These are phyloP conservation scores for Zizania palustris DNA, from an alignment of 202 grass and related monocot genomes.

Conservation along the genomic window DNA sequence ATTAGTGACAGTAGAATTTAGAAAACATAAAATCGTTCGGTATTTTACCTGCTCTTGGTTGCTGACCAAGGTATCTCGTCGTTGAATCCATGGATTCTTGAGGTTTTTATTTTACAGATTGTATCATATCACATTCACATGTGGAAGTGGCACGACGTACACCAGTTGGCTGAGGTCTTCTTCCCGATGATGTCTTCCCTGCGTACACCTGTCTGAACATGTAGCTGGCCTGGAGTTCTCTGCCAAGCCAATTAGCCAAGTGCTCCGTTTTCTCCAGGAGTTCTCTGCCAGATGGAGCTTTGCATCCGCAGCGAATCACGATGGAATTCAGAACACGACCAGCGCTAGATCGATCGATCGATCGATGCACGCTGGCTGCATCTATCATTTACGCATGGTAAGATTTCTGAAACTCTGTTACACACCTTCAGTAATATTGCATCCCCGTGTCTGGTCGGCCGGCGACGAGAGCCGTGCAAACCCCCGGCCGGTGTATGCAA, in stretches of 20 bases:
- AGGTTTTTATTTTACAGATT: not conserved
- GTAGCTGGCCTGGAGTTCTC: not conserved
- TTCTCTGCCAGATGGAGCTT: slow-evolving; percentile 19
- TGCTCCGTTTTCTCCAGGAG: not conserved
- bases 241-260: not conserved
- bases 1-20: too few relatives aligned
- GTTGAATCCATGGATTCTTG: not conserved
- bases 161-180: not conserved
- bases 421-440: too few relatives aligned
- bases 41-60: not conserved
- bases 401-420: too few relatives aligned
- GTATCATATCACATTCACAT: not conserved
- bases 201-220: not conserved
- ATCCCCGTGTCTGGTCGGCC: too few relatives aligned
- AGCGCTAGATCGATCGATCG: too few relatives aligned
- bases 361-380: too few relatives aligned
- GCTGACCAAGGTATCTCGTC: not conserved
- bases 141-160: too few relatives aligned
- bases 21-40: too few relatives aligned
- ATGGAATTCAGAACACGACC: not conserved
- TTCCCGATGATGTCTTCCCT: not conserved
- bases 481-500: not conserved
- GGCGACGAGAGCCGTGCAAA: too few relatives aligned
- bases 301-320: not conserved
- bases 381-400: too few relatives aligned